Evolutionary conservation across 305 asterid genomes (phyloP).

Genomic region (Fraxinus dipetala): DNA sequence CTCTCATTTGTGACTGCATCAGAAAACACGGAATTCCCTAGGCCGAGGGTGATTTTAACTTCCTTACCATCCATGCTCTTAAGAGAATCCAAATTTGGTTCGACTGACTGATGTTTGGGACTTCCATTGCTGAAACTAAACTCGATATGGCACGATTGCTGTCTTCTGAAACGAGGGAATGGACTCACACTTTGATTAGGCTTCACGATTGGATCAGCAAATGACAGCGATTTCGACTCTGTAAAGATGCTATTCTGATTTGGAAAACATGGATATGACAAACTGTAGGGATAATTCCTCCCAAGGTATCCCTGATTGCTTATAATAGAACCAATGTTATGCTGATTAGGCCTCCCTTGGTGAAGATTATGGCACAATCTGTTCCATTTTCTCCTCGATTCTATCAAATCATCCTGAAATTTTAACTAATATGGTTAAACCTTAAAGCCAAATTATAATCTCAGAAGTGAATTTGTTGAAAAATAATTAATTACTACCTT

Average conservation of each 20-base stretch:
- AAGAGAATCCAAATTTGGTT: slow-evolving; percentile 59
- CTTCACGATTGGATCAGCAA: slow-evolving; percentile 30
- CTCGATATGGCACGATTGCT: slow-evolving; percentile 76
- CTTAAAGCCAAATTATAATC: not conserved
- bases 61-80: slow-evolving; percentile 60
- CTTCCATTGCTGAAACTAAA: slow-evolving; percentile 56
- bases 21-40: slow-evolving; percentile 48
- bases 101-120: slow-evolving; percentile 29
- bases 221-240: slow-evolving; percentile 55
- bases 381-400: slow-evolving; percentile 69
- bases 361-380: slow-evolving; percentile 56
- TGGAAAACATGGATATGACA: slow-evolving; percentile 42
- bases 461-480: not conserved
- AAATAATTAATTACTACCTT: slow-evolving; percentile 43
- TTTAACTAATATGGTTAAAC: not conserved
- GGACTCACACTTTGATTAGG: slow-evolving; percentile 32
- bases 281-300: slow-evolving; percentile 34
- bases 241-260: slow-evolving; percentile 31
- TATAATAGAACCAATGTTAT: slow-evolving; percentile 26
- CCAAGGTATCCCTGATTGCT: slow-evolving; percentile 36
- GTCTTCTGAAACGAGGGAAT: slow-evolving; percentile 70
- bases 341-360: slow-evolving; percentile 39
- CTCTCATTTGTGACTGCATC: slow-evolving; percentile 23
- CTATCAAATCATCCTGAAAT: slow-evolving; percentile 51
- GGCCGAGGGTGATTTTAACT: slow-evolving; percentile 61